Percentiles rank a stretch among this genome's conserved stretches.
Evolutionary conservation across 768 basidiomycete genomes (phyloP).

Genomic region (Suillus plorans): DNA sequence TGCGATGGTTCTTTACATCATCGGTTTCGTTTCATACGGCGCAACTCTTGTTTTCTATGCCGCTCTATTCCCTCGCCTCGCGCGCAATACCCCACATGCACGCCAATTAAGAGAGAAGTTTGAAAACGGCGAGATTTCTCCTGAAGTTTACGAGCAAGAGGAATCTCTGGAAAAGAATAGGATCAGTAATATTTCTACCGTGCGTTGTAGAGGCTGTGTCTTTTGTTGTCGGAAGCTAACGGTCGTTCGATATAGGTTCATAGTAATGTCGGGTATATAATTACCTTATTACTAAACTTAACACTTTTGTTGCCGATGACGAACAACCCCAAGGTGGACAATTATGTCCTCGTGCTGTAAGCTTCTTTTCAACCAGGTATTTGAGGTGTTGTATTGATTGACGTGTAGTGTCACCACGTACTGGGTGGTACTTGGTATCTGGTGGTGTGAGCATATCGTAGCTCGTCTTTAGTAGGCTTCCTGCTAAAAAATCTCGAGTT

Average conservation of each 20-base stretch:
- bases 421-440: constrained; percentile 78
- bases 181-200: constrained; percentile 83
- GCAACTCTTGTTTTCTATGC: constrained; percentile 82
- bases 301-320: constrained; percentile 62
- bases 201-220: constrained; percentile 29
- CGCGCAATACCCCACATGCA: constrained; percentile 70
- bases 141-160: constrained; percentile 67
- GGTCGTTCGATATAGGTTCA: constrained; percentile 48
- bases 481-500: constrained; percentile 40
- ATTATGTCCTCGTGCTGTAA: constrained; percentile 71
- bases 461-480: not conserved
- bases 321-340: constrained; percentile 63
- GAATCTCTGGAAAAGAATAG: constrained; percentile 83
- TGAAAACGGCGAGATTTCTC: constrained; percentile 56
- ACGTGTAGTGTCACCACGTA: constrained; percentile 60
- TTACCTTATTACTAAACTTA: constrained; percentile 63
- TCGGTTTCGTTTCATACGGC: constrained; percentile 77
- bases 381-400: not conserved
- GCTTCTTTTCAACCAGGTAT: constrained; percentile 19
- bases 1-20: constrained; percentile 78
- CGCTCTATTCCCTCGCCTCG: constrained; percentile 76
- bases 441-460: constrained; percentile 69
- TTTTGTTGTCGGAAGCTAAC: not conserved
- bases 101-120: constrained; percentile 53
- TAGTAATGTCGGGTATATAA: constrained; percentile 75